Base-by-base conservation (phyloP, 2,329 filamentous ascomycete species). In the Camillea tinctor region DNA sequence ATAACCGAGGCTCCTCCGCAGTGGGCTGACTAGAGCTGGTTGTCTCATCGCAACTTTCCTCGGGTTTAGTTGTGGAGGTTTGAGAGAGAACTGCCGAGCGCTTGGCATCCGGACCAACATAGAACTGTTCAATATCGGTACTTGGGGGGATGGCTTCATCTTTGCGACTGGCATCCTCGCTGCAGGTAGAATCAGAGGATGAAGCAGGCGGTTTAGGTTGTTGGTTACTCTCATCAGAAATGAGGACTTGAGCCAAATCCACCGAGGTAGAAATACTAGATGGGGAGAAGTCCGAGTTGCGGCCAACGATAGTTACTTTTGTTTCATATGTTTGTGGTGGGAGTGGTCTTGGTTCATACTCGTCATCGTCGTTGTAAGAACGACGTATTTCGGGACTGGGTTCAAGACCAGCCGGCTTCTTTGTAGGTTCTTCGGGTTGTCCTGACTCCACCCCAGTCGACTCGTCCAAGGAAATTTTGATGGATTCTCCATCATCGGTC, bases 221-320 rank as follows among this genome's bases (percentile, higher is more conserved):
- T 36, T 59, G 55, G 50, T 23, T 56, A 22, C 23, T 23, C 20
- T 61, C 57, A 49, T 40, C 61, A 15, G 55, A 49, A 52, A 59
- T 56, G 44, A 56, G 60, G n/a, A 50, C 54, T 56, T 50, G 60
- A 52, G 52, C 52, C 30, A 22, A 11, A 40, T 40, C 19, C 19
- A 49, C 22, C 44, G 44, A 55, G 23, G 57, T 55, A 20, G 58
- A 20, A 21, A 20, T 22, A 40, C 54, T 22, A 6, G 65, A 54
- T 7, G 68, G 58, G 2, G 65, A 56, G 23, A 78, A 77, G 54
- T 78, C 77, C 52, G 74, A 74, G 56, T 79, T 77, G 52, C 78
- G 79, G 8, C 80, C 78, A 30, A 84, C 69, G 50, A 84, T 80
- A 4, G 80, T 81, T 55, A 84, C 79, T 19, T 79, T 81, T 9